Evolutionary conservation across 2,329 filamentous ascomycete genomes (phyloP), one percentile per base, ranked within the genome.

Genomic region (Fusarium dimerum): DNA sequence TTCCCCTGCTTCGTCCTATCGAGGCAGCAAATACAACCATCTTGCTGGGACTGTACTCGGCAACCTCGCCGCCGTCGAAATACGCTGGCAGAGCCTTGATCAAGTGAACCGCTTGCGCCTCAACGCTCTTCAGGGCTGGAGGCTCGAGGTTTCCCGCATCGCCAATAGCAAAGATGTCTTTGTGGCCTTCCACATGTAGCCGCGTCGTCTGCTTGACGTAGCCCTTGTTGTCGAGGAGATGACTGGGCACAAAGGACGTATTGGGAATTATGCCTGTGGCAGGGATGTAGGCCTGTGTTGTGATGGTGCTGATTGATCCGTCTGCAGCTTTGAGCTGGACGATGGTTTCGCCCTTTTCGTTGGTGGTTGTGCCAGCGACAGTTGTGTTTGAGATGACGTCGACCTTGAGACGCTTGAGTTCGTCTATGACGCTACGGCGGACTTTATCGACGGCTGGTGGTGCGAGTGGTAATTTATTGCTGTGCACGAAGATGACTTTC

Each of bases 241-340:
- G 47, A 8, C 65, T 54, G 3, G 77, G 75, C 32, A 70, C 62
- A 57, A 79, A 80, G 5, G 64, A 60, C 1, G 73, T 76, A 67
- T 83, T 83, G 51, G 74, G 71, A 1, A 63, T 46, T 5, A 73
- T 52, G 41, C 80, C 80, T 36, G 72, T 76, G 0, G 78, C 73
- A 0, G 79, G 78, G 13, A 83, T 63, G 61, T 78, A 76, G 1
- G 79, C 66, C 59, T 78, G 75, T 0, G 75, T 66, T 13, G 62
- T 64, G 46, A 82, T 63, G 4, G 68, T 73, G 54, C 66, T 67
- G 40, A 59, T 70, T n/a, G 49, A 66, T 17, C 72, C 73, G 48
- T 69, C 66, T 3, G 65, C 57, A 39, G 59, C 60, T 11, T 60
- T 67, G 5, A 77, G 65, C 51, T 72, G 68, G 12, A 78, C 58